These are phyloP conservation scores for Penicillium freii DNA, from an alignment of 2,329 filamentous ascomycete species.

Conservation along the genomic window DNA sequence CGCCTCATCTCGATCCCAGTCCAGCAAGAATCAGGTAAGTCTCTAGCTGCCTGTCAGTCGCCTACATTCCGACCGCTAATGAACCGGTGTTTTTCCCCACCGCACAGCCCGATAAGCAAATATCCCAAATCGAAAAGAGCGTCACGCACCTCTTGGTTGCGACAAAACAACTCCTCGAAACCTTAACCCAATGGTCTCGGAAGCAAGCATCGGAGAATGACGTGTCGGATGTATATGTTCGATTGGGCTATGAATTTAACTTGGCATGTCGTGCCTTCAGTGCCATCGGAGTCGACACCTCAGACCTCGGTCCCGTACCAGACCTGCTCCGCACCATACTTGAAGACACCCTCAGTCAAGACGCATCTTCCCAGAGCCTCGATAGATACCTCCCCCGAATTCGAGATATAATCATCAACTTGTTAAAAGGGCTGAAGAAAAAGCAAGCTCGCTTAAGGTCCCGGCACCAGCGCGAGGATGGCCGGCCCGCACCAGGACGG, in stretches of 20 bases:
- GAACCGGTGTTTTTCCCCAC: slow-evolving; percentile 3
- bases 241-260: slow-evolving; percentile 97
- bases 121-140: slow-evolving; percentile 98
- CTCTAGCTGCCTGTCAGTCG: background rate
- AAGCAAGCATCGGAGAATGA: slow-evolving; percentile 87
- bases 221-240: slow-evolving; percentile 97
- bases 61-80: slow-evolving; percentile 7
- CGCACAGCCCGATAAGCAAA: slow-evolving; percentile 64
- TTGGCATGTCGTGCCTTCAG: slow-evolving; percentile 96
- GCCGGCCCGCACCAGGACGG: slow-evolving; percentile 37
- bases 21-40: slow-evolving; percentile 59
- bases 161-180: slow-evolving; percentile 96
- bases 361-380: slow-evolving; percentile 88
- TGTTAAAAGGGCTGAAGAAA: slow-evolving; percentile 91
- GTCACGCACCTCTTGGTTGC: slow-evolving; percentile 96
- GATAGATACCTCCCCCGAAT: slow-evolving; percentile 93
- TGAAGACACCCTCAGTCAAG: slow-evolving; percentile 93
- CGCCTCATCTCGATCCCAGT: slow-evolving; percentile 62
- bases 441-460: slow-evolving; percentile 85
- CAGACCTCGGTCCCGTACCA: slow-evolving; percentile 90
- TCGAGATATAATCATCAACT: slow-evolving; percentile 96
- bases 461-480: slow-evolving; percentile 53
- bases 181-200: slow-evolving; percentile 95
- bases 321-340: slow-evolving; percentile 86
- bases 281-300: slow-evolving; percentile 93